Percentiles rank a stretch among this genome's conserved stretches.
Evolutionary conservation across 257 asterid genomes (phyloP).

Genomic region (Phtheirospermum japonicum): DNA sequence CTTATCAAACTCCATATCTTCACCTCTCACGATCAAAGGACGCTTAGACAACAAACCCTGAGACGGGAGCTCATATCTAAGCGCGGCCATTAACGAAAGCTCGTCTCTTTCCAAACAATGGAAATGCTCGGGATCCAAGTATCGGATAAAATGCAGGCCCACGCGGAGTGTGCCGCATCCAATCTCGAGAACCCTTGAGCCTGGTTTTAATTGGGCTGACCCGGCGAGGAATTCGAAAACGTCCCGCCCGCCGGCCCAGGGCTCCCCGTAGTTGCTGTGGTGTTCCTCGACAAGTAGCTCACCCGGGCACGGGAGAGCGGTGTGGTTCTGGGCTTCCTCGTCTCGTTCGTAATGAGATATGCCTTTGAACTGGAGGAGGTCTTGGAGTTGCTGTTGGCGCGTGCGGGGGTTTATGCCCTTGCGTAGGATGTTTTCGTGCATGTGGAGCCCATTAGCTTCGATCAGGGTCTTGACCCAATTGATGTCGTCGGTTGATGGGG

Average conservation of each 20-base stretch:
- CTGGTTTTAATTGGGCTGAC: slow-evolving; percentile 46
- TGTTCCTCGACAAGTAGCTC: slow-evolving; percentile 91
- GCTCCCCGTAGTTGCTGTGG: slow-evolving; percentile 97
- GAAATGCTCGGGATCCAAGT: slow-evolving; percentile 58
- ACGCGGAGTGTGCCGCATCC: slow-evolving; percentile 99
- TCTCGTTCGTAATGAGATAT: slow-evolving; percentile 90
- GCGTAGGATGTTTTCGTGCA: slow-evolving; percentile 77
- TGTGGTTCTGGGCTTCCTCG: slow-evolving; percentile 72
- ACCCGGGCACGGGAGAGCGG: slow-evolving; percentile 88
- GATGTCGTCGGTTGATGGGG: slow-evolving; percentile 62
- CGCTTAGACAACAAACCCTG: too few relatives aligned
- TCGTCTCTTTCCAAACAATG: too few relatives aligned
- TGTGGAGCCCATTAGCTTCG: slow-evolving; percentile 77
- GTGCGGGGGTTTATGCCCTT: slow-evolving; percentile 98
- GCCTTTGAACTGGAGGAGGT: slow-evolving; percentile 80
- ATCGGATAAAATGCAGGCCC: slow-evolving; percentile 84
- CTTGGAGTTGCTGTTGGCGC: slow-evolving; percentile 86
- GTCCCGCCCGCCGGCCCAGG: slow-evolving; percentile 99
- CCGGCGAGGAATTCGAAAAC: slow-evolving; percentile 85
- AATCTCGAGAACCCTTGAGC: slow-evolving; percentile 79
- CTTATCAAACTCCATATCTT: too few relatives aligned
- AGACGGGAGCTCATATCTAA: too few relatives aligned
- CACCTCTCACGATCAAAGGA: too few relatives aligned
- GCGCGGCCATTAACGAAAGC: too few relatives aligned
- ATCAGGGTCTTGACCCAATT: slow-evolving; percentile 74